Percentiles rank a stretch among this genome's conserved stretches.
phyloP scores from a whole-genome alignment of 1,139 yeast species.

The Meyerozyma sp. region DNA sequence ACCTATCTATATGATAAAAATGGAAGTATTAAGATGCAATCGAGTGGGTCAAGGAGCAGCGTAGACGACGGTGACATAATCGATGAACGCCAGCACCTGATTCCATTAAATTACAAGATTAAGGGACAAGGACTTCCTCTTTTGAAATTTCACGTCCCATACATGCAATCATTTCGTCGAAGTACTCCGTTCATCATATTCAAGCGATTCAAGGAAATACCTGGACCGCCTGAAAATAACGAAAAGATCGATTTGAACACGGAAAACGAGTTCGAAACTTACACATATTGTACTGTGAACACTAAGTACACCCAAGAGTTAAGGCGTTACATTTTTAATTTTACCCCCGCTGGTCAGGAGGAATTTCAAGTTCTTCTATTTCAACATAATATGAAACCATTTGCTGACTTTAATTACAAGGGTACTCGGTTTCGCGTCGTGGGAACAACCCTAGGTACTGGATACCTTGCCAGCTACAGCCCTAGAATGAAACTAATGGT shows the following conservation, averaged over 20 bases:
- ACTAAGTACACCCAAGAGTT: slow-evolving; percentile 23
- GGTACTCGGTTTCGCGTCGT: slow-evolving; percentile 34
- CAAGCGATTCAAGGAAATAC: slow-evolving; percentile 27
- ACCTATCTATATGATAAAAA: slow-evolving; percentile 18
- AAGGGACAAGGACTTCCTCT: slow-evolving; percentile 36
- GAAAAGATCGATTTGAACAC: slow-evolving; percentile 8
- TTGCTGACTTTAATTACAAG: slow-evolving; percentile 35
- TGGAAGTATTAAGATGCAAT: slow-evolving; percentile 13
- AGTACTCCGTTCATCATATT: slow-evolving; percentile 32
- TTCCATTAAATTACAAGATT: slow-evolving; percentile 27
- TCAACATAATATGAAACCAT: slow-evolving; percentile 34
- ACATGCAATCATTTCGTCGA: slow-evolving; percentile 32
- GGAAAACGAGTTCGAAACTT: slow-evolving; percentile 24
- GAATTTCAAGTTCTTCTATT: slow-evolving; percentile 25
- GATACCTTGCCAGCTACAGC: slow-evolving; percentile 25
- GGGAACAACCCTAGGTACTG: slow-evolving; percentile 31
- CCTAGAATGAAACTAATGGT: slow-evolving; percentile 32
- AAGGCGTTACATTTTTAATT: slow-evolving; percentile 27
- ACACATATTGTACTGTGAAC: slow-evolving; percentile 28
- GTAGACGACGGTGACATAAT: slow-evolving; percentile 9
- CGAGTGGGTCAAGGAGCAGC: slow-evolving; percentile 1
- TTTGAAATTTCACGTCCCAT: slow-evolving; percentile 31
- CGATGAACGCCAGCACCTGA: slow-evolving; percentile 28
- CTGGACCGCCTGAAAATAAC: slow-evolving; percentile 17
- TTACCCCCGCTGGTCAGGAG: slow-evolving; percentile 14